These are phyloP conservation scores for Abrus pulchellus DNA, from an alignment of 306 rosid species.

Conservation along the genomic window DNA sequence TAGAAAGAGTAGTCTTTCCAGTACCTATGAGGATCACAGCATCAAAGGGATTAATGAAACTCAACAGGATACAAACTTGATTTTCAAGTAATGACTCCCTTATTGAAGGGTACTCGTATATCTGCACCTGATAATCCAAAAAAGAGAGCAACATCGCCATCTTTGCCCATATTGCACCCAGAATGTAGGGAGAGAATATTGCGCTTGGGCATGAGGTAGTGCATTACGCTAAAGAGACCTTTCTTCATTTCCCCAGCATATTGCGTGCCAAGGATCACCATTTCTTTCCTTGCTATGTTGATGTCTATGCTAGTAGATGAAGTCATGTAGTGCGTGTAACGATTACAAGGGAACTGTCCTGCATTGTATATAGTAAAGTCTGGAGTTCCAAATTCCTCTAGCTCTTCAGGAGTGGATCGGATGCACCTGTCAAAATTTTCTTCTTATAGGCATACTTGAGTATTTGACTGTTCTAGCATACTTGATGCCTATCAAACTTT, in stretches of 20 bases:
- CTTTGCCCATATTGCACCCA: conserved; percentile 90
- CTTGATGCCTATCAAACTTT: neutral
- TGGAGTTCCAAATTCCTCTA: conserved; percentile 82
- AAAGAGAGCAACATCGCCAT: conserved; percentile 87
- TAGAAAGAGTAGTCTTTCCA: conserved; percentile 85
- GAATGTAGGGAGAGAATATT: conserved; percentile 84
- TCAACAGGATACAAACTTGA: conserved; percentile 16
- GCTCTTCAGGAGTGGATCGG: conserved; percentile 77
- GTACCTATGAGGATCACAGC: conserved; percentile 60
- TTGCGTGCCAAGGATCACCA: conserved; percentile 90
- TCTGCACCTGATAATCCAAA: conserved; percentile 81
- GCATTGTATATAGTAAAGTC: conserved; percentile 89
- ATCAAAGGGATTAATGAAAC: neutral
- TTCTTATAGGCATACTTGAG: neutral
- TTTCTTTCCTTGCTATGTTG: conserved; percentile 82
- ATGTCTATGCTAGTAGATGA: conserved; percentile 86
- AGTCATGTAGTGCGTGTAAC: conserved; percentile 89
- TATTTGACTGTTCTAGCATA: neutral
- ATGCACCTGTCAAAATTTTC: conserved; percentile 69
- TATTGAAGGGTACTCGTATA: neutral
- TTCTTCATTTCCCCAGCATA: conserved; percentile 96
- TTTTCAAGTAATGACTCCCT: conserved; percentile 26
- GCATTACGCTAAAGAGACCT: conserved; percentile 86
- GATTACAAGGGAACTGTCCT: conserved; percentile 88
- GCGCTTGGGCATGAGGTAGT: conserved; percentile 87